phyloP scores from a whole-genome alignment of 306 rosid species.

The Rosa multiflora region DNA sequence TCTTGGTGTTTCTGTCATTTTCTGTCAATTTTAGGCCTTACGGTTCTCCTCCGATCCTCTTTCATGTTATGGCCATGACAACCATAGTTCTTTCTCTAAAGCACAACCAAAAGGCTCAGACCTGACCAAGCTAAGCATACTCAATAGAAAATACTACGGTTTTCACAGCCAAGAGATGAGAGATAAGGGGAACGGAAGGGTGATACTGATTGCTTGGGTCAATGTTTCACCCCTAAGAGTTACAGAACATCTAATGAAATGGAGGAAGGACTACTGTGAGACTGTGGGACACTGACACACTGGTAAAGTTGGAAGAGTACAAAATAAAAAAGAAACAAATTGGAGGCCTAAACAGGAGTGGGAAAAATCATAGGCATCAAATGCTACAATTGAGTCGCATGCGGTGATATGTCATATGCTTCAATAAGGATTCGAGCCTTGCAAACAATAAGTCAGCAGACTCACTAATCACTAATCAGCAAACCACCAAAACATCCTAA shows the following conservation, averaged over 20 bases:
- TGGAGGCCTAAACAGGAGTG: background rate
- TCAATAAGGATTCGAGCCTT: background rate
- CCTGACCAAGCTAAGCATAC: background rate
- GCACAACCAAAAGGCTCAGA: background rate
- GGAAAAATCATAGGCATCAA: background rate
- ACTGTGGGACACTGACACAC: background rate
- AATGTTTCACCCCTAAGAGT: background rate
- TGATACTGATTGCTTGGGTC: background rate
- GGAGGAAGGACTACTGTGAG: background rate
- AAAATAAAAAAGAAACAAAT: background rate
- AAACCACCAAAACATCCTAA: background rate
- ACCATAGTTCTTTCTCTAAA: background rate
- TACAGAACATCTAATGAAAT: background rate
- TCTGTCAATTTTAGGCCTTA: background rate
- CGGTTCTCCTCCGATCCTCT: background rate
- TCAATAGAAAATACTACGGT: background rate
- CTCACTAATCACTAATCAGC: background rate
- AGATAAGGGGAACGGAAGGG: background rate
- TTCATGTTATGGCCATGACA: background rate
- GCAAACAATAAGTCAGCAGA: constrained; percentile 2
- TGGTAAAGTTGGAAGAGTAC: background rate
- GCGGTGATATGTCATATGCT: background rate
- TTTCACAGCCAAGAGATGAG: background rate
- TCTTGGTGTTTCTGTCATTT: background rate
- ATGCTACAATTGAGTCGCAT: background rate